Conservation (phyloP, 1,284 basidiomycete genomes). For the Anthracocystis setariae region DNA sequence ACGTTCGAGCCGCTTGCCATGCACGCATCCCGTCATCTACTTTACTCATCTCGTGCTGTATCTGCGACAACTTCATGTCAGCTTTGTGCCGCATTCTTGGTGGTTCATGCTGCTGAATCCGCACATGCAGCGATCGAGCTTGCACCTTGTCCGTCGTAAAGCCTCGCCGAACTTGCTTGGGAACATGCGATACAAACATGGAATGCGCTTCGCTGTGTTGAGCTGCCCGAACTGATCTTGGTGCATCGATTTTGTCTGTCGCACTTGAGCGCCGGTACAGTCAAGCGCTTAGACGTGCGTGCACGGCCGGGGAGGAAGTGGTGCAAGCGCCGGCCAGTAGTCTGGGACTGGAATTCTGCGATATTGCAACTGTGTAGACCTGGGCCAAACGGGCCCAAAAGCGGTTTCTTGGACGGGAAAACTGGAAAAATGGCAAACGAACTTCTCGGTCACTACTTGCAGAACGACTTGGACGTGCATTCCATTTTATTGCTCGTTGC, state of each 20-base stretch:
- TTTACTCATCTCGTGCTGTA: conserved; percentile 4
- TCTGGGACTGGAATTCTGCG: background rate
- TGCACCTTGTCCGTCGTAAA: no score
- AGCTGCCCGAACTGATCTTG: background rate
- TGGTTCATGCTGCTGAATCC: conserved; percentile 6
- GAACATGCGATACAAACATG: background rate
- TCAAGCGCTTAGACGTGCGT: conserved; percentile 4
- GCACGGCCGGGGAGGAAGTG: conserved; percentile 1
- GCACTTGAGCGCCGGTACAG: background rate
- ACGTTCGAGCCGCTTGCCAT: background rate
- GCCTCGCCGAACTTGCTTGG: background rate
- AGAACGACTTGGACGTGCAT: background rate
- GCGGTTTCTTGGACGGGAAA: background rate
- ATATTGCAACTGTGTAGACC: no score
- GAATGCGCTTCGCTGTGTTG: background rate
- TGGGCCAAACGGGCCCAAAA: no score
- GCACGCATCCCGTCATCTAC: background rate
- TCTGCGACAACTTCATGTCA: conserved; percentile 1
- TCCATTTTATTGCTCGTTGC: no score
- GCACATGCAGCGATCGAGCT: conserved; percentile 24
- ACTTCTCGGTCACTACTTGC: background rate
- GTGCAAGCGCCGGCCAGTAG: conserved; percentile 8
- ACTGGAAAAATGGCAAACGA: background rate
- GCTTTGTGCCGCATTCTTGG: background rate
- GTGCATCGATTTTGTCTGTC: background rate